Percentiles rank a stretch among this genome's conserved stretches.
Conservation (phyloP, 139 green algal genomes). For the Coccomyxa sp. region DNA sequence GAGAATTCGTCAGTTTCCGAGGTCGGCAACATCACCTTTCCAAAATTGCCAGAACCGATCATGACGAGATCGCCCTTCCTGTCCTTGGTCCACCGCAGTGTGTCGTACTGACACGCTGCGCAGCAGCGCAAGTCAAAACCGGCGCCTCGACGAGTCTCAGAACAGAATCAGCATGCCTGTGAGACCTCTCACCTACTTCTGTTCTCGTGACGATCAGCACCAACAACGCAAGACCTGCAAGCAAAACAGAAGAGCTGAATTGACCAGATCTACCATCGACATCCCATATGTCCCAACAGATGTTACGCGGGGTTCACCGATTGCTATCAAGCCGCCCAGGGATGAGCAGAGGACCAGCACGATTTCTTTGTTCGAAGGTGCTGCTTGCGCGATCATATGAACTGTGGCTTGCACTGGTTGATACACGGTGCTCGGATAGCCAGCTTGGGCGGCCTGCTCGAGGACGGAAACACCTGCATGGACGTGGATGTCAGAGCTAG, state of each 20-base stretch:
- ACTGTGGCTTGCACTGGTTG: neutral
- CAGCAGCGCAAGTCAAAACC: neutral
- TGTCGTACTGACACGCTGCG: neutral
- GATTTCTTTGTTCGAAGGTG: neutral
- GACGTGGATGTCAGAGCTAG: neutral
- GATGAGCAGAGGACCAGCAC: neutral
- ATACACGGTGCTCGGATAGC: neutral
- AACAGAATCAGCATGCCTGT: neutral
- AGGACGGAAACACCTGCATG: constrained; percentile 1
- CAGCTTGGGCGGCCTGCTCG: neutral
- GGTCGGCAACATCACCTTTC: neutral
- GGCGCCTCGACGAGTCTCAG: neutral
- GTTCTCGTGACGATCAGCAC: neutral
- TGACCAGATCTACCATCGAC: too few relatives aligned
- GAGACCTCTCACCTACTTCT: neutral
- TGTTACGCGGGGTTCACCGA: neutral
- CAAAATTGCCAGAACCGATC: neutral
- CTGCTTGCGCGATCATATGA: neutral
- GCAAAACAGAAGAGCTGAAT: too few relatives aligned
- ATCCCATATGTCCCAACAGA: neutral
- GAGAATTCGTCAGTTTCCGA: neutral
- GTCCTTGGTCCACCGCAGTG: neutral
- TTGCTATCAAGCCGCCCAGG: neutral
- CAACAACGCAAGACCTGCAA: neutral
- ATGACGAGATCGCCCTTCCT: neutral